Conservation (phyloP, 139 green algal species). For the Micromonas commoda region DNA sequence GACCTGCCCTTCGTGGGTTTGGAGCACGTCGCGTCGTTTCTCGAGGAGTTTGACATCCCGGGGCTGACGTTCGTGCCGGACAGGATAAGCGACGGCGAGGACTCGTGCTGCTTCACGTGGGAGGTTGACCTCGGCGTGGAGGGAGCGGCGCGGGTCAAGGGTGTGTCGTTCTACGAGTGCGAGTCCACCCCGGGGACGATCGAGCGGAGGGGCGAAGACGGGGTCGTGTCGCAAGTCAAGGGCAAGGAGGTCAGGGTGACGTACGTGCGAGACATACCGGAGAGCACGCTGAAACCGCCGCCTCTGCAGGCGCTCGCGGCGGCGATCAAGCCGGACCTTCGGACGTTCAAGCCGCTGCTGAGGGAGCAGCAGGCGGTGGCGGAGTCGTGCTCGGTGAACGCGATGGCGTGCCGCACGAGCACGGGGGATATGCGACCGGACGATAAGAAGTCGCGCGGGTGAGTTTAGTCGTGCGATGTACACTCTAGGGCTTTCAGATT, state of each 20-base stretch:
- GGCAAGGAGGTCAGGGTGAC: neutral
- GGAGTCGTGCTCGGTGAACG: too few relatives aligned
- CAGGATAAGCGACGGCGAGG: conserved; percentile 2
- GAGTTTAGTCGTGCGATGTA: too few relatives aligned
- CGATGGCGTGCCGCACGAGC: too few relatives aligned
- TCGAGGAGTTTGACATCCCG: conserved; percentile 25
- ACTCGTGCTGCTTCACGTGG: conserved; percentile 2
- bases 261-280: conserved; percentile 21
- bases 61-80: conserved; percentile 17
- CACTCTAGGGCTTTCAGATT: too few relatives aligned
- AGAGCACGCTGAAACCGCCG: conserved; percentile 1
- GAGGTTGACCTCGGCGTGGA: conserved; percentile 30
- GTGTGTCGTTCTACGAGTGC: conserved; percentile 21
- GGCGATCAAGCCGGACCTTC: conserved; percentile 2
- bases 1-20: conserved; percentile 7
- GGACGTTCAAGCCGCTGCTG: neutral
- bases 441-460: too few relatives aligned
- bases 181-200: neutral
- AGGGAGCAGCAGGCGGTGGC: neutral
- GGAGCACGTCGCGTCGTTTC: neutral
- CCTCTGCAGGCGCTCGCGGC: conserved; percentile 7
- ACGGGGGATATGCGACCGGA: too few relatives aligned
- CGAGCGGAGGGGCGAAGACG: neutral
- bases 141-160: conserved; percentile 1
- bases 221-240: too few relatives aligned